Base-by-base conservation (phyloP, 495 filamentous ascomycete genomes). In the Extremus antarcticus region DNA sequence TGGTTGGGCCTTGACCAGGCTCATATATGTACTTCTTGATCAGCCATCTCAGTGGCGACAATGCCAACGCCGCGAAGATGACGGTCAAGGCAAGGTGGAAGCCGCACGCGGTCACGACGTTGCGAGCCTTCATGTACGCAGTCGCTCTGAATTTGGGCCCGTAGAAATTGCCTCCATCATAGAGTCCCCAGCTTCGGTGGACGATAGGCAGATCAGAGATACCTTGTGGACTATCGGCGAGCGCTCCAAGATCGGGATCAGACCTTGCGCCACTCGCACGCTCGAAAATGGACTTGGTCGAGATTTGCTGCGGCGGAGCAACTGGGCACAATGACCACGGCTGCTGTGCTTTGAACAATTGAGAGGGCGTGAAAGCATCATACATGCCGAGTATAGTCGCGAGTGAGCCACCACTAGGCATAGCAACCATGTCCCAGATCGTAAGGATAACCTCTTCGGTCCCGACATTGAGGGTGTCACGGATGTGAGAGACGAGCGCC, bases 401-500 rank as follows among this genome's bases (percentile, higher is more conserved):
- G 13, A 87, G 67, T 3, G 88, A 90, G 32, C 89, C 89, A 19
- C 89, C 88, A 20, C 87, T 91, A 1, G 84, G 73, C 8, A 75
- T 73, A 19, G 43, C 47, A 16, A 77, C 82, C 41, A 88, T 49
- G 16, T 78, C 78, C 60, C 86, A 76, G 47, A 89, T 67, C 3
- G 77, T 77, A 17, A 82, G 65, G 43, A 80, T 73, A 13, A 87
- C 78, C 47, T 84, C 78, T 23, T 65, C 66, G 0, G 81, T 84
- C 8, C 74, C 72, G 11, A 73, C 71, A 0, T 71, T 69, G 22
- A 86, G 65, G 25, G 79, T 73, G 41, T 82, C 74, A 10, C 81
- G 80, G 49, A 92, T 76, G 43, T 76, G 67, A 22, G 77, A 76
- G 32, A 84, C 81, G 10, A 95, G 71, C 1, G 78, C 70, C 73